Conservation (phyloP, 179 eudicot genomes). For the Spergularia azorica region DNA sequence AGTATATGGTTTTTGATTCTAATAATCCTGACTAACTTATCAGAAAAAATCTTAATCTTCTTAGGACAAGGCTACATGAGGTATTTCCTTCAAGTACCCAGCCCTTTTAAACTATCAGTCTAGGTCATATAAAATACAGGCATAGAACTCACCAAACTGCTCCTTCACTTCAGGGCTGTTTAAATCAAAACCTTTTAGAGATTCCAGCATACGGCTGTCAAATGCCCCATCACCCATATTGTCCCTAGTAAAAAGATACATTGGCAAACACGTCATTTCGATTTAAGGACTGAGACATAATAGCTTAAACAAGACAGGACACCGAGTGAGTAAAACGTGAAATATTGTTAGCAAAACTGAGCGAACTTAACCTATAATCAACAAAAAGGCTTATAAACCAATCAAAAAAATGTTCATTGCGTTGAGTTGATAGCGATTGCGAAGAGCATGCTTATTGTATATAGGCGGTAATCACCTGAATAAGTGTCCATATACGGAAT, state of each 20-base stretch:
- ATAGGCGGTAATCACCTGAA: no score
- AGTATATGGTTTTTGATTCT: no score
- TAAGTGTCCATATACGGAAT: no score
- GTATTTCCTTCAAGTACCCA: no score
- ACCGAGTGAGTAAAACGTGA: background rate
- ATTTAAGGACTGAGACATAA: background rate
- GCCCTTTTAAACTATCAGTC: no score
- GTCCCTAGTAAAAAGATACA: conserved; percentile 44
- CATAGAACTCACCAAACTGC: conserved; percentile 74
- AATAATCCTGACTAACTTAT: no score
- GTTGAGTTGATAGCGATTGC: no score
- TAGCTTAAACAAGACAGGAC: background rate
- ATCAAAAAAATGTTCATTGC: background rate
- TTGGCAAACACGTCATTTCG: background rate
- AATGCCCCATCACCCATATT: conserved; percentile 74
- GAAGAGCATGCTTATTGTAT: no score
- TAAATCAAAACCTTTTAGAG: conserved; percentile 70
- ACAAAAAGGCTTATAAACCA: background rate
- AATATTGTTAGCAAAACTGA: background rate
- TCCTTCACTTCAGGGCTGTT: conserved; percentile 88
- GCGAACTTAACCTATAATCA: background rate
- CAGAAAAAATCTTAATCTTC: no score
- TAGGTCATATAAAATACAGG: no score
- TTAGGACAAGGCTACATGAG: no score
- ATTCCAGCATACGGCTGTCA: conserved; percentile 74